Percentiles rank a stretch among this genome's conserved stretches.
phyloP scores from a whole-genome alignment of 805 yeast species.

The Jamesozyma piceae region DNA sequence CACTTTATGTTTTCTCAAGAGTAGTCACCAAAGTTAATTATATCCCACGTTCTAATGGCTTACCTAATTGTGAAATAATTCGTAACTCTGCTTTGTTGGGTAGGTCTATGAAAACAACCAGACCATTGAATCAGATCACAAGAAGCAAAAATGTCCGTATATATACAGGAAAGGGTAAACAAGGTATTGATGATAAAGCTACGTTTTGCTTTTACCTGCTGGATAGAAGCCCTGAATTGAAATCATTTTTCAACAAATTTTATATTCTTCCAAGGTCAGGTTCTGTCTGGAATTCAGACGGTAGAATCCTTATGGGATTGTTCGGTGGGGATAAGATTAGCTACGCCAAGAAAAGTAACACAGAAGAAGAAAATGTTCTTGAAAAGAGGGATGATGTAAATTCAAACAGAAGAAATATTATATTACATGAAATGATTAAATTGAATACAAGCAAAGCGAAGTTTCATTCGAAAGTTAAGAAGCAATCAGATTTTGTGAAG shows the following conservation, averaged over 20 bases:
- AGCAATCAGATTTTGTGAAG: conserved; percentile 1
- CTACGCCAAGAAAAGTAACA: not conserved
- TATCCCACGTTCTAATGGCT: conserved; percentile 13
- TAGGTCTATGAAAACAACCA: conserved; percentile 8
- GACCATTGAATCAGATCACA: conserved; percentile 12
- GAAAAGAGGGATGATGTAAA: not conserved
- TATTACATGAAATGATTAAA: conserved; percentile 13
- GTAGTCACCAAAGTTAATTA: conserved; percentile 22
- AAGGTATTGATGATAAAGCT: conserved; percentile 26
- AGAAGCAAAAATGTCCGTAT: conserved; percentile 15
- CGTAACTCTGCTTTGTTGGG: conserved; percentile 18
- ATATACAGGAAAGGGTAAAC: conserved; percentile 25
- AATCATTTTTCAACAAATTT: conserved; percentile 14
- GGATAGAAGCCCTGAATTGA: conserved; percentile 9
- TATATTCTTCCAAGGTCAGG: conserved; percentile 27
- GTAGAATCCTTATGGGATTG: conserved; percentile 24
- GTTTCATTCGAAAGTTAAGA: conserved; percentile 8
- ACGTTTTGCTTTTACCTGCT: conserved; percentile 21
- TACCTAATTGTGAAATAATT: conserved; percentile 16
- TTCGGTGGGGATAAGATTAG: conserved; percentile 17
- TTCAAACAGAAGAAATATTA: conserved; percentile 1
- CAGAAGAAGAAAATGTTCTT: not conserved
- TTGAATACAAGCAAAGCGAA: conserved; percentile 13
- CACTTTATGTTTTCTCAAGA: conserved; percentile 20
- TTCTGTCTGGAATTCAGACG: conserved; percentile 21